phyloP scores from a whole-genome alignment of 2,329 filamentous ascomycete species.

The Fusarium pininemorale region DNA sequence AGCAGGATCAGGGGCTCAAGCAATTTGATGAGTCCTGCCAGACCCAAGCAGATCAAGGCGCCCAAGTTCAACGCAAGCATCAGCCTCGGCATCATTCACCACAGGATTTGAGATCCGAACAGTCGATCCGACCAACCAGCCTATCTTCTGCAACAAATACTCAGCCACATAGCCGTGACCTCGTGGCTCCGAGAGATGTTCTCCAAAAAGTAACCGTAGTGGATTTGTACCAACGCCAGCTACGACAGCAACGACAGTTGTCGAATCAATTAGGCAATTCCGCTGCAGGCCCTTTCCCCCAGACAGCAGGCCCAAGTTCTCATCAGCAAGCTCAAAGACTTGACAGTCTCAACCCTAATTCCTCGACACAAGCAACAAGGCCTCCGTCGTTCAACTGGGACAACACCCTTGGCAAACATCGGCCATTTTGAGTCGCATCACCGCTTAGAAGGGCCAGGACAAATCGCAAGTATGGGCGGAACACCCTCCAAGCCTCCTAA shows the following conservation, averaged over 20 bases:
- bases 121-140: neutral
- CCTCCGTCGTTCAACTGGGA: slow-evolving; percentile 11
- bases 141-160: neutral
- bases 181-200: neutral
- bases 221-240: slow-evolving; percentile 27
- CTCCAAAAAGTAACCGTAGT: slow-evolving; percentile 9
- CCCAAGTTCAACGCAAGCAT: slow-evolving; percentile 20
- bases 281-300: slow-evolving; percentile 11
- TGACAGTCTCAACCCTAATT: neutral
- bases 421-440: neutral
- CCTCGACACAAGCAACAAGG: slow-evolving; percentile 21
- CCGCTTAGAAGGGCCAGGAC: neutral
- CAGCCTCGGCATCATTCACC: slow-evolving; percentile 19
- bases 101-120: slow-evolving; percentile 2
- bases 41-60: slow-evolving; percentile 8
- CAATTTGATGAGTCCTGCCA: slow-evolving; percentile 8
- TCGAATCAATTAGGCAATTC: slow-evolving; percentile 25
- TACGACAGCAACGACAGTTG: slow-evolving; percentile 33
- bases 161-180: neutral
- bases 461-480: neutral
- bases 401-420: slow-evolving; percentile 7
- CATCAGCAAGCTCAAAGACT: slow-evolving; percentile 23
- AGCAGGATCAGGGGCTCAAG: slow-evolving; percentile 9
- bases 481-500: slow-evolving; percentile 1
- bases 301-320: slow-evolving; percentile 6